These are phyloP conservation scores for Aspergillus sp. DNA, from an alignment of 2,329 filamentous ascomycete species.

Conservation along the genomic window DNA sequence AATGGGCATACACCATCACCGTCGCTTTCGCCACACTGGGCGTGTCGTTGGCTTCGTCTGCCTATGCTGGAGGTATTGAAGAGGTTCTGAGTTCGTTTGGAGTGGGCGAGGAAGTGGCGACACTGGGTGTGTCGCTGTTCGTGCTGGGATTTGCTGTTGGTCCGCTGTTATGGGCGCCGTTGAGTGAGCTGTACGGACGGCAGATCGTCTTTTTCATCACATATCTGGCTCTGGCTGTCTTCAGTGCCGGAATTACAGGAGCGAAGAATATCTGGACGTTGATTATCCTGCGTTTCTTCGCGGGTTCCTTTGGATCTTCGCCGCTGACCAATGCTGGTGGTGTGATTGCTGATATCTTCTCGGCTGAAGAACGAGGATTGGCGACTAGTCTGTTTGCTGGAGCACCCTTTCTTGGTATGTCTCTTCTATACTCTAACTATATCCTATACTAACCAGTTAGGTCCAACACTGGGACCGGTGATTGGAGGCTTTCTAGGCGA, in stretches of 20 bases:
- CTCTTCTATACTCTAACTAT: background rate
- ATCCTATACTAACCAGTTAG: background rate
- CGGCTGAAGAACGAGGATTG: constrained; percentile 46
- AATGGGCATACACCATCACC: constrained; percentile 62
- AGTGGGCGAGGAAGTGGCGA: constrained; percentile 50
- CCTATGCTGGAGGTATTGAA: constrained; percentile 31
- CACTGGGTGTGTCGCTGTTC: constrained; percentile 61
- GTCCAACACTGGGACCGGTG: constrained; percentile 23
- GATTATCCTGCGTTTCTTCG: constrained; percentile 61
- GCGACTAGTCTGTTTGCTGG: constrained; percentile 62
- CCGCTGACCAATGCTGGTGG: constrained; percentile 40
- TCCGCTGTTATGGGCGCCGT: constrained; percentile 61
- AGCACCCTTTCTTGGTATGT: constrained; percentile 55
- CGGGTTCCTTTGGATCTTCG: constrained; percentile 55
- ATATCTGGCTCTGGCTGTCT: constrained; percentile 53
- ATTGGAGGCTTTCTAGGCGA: constrained; percentile 26
- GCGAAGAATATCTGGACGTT: constrained; percentile 54
- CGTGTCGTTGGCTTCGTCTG: constrained; percentile 66
- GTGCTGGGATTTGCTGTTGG: constrained; percentile 59
- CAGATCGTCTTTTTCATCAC: constrained; percentile 50
- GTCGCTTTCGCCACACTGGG: constrained; percentile 63
- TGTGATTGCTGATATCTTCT: constrained; percentile 57
- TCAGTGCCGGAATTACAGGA: constrained; percentile 56
- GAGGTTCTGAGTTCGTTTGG: constrained; percentile 52
- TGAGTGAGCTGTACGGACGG: constrained; percentile 60